Evolutionary conservation across 441 rosid genomes (phyloP).

Genomic region (Euphorbia corollata): DNA sequence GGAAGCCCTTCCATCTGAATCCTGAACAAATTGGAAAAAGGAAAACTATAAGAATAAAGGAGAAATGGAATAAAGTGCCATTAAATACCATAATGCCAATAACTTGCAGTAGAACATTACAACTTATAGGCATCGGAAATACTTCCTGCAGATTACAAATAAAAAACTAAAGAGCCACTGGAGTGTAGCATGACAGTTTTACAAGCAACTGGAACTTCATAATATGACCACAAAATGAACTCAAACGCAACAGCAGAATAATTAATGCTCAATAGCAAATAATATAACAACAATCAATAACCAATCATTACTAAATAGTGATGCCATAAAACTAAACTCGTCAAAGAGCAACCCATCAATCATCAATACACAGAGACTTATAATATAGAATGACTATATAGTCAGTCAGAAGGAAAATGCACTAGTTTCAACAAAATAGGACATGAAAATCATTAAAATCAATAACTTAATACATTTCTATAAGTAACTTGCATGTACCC

Average conservation of each 20-base stretch:
- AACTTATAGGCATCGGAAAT: neutral
- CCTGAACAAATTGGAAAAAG: conserved; percentile 32
- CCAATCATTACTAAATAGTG: neutral
- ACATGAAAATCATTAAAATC: neutral
- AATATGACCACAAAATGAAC: neutral
- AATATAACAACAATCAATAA: neutral
- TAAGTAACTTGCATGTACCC: neutral
- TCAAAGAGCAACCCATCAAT: neutral
- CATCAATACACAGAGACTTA: neutral
- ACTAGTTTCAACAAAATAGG: neutral
- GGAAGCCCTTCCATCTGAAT: conserved; percentile 33
- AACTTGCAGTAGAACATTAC: neutral
- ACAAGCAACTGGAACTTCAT: neutral
- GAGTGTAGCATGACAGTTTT: neutral
- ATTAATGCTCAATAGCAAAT: neutral
- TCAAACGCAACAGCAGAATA: neutral
- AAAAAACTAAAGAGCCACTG: neutral
- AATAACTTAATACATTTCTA: neutral
- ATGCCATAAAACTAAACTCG: neutral
- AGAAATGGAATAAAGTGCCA: neutral
- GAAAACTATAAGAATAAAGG: conserved; percentile 5
- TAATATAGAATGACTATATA: neutral
- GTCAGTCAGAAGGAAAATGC: neutral
- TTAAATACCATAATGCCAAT: neutral
- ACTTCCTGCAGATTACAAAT: neutral